Evolutionary conservation across 2,329 filamentous ascomycete genomes (phyloP).

Genomic region (Aspergillus proliferans): DNA sequence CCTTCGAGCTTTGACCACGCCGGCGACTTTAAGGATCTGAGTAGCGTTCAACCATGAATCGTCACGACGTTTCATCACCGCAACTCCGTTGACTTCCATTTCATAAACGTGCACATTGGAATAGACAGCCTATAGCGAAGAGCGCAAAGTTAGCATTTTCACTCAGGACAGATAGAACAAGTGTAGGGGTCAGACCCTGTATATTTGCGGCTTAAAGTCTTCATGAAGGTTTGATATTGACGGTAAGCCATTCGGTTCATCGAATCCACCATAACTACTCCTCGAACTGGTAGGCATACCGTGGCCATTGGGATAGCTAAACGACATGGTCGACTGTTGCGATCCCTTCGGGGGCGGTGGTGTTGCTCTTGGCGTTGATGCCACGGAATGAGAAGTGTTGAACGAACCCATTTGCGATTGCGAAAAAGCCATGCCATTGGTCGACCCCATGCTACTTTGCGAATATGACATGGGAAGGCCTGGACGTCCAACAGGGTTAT

Average conservation of each 20-base stretch:
- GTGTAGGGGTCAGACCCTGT: conserved; percentile 31
- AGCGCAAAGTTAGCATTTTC: neutral
- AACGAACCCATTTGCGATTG: conserved; percentile 38
- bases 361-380: conserved; percentile 41
- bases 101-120: conserved; percentile 96
- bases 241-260: conserved; percentile 37
- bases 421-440: conserved; percentile 33
- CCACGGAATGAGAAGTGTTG: conserved; percentile 40
- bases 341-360: conserved; percentile 34
- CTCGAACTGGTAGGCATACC: conserved; percentile 27
- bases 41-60: conserved; percentile 98
- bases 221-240: conserved; percentile 32
- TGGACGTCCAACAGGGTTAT: conserved; percentile 22
- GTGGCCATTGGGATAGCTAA: conserved; percentile 36
- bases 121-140: conserved; percentile 64
- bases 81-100: conserved; percentile 90
- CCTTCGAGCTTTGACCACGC: conserved; percentile 93
- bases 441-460: conserved; percentile 32
- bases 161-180: conserved; percentile 5
- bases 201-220: conserved; percentile 42
- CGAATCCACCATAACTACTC: conserved; percentile 33
- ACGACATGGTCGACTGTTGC: conserved; percentile 38
- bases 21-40: conserved; percentile 94
- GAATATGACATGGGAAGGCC: conserved; percentile 33
- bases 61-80: conserved; percentile 89